These are phyloP conservation scores for Musa beccarii DNA, from an alignment of 176 grass and related monocot species.

Conservation along the genomic window DNA sequence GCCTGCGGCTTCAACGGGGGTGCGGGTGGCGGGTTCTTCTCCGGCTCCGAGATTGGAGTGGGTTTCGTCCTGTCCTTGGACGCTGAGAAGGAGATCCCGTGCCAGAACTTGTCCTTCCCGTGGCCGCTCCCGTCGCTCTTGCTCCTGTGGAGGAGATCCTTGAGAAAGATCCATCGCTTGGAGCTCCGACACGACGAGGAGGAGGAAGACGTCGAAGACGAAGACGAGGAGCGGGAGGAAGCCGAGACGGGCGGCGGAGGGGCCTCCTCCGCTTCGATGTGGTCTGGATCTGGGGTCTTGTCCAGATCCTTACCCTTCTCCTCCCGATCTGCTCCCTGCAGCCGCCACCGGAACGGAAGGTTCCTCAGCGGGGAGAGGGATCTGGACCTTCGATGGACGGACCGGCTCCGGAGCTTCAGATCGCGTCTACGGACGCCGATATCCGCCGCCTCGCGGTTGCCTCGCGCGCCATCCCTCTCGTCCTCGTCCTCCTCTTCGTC, in stretches of 20 bases:
- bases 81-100: slow-evolving; percentile 7
- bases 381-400: slow-evolving; percentile 19
- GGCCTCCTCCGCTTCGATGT: slow-evolving; percentile 12
- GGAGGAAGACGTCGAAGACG: slow-evolving; percentile 20
- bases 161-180: slow-evolving; percentile 22
- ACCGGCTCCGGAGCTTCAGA: slow-evolving; percentile 21
- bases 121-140: slow-evolving; percentile 15
- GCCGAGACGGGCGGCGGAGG: slow-evolving; percentile 11
- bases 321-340: background rate
- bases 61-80: slow-evolving; percentile 13
- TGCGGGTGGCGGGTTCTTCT: background rate
- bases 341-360: slow-evolving; percentile 4
- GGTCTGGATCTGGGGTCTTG: slow-evolving; percentile 8
- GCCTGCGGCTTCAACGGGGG: background rate
- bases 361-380: slow-evolving; percentile 21
- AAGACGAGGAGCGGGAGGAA: slow-evolving; percentile 19
- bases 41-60: background rate
- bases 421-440: background rate
- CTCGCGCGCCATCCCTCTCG: background rate
- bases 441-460: background rate
- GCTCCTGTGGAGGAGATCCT: slow-evolving; percentile 22
- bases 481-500: slow-evolving; percentile 4
- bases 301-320: background rate
- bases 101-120: slow-evolving; percentile 17
- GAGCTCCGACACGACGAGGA: slow-evolving; percentile 4